Percentiles rank a stretch among this genome's conserved stretches.
Conservation (phyloP, 345 rosid species). For the Eucalyptus erythrocorys region DNA sequence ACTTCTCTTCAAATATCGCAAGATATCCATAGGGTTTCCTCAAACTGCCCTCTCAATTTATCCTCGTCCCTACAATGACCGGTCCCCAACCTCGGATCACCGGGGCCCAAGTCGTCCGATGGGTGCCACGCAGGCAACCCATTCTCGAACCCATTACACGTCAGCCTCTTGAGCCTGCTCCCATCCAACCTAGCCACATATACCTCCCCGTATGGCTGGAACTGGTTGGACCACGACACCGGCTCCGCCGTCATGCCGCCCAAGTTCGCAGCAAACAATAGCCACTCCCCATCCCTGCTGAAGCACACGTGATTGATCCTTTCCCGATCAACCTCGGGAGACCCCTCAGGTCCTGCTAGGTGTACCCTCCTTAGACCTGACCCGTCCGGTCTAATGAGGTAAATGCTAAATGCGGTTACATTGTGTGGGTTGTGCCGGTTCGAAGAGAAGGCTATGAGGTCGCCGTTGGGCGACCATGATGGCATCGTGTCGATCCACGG, state of each 20-base stretch:
- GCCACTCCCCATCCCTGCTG: constrained; percentile 61
- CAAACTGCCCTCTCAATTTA: constrained; percentile 38
- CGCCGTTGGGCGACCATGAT: constrained; percentile 67
- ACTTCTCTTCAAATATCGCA: constrained; percentile 20
- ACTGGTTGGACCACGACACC: constrained; percentile 69
- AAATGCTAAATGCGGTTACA: constrained; percentile 31
- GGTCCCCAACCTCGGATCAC: constrained; percentile 6
- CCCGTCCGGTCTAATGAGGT: constrained; percentile 59
- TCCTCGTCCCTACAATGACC: constrained; percentile 17
- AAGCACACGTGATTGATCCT: constrained; percentile 80
- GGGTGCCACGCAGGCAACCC: constrained; percentile 75
- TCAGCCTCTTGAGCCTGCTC: constrained; percentile 60
- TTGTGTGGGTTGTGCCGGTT: constrained; percentile 52
- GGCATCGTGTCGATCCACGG: constrained; percentile 91
- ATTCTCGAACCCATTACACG: constrained; percentile 74
- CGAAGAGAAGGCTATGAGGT: constrained; percentile 83
- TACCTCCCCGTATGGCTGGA: constrained; percentile 80
- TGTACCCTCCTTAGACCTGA: constrained; percentile 45
- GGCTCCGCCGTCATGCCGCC: constrained; percentile 65
- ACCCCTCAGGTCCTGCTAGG: constrained; percentile 40
- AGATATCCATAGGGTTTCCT: constrained; percentile 57
- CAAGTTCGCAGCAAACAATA: constrained; percentile 53
- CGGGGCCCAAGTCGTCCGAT: constrained; percentile 10
- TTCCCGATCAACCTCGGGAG: constrained; percentile 47
- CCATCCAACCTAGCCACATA: constrained; percentile 45